Evolutionary conservation across 2,329 filamentous ascomycete genomes (phyloP).

Genomic region (Fusarium torreyae): DNA sequence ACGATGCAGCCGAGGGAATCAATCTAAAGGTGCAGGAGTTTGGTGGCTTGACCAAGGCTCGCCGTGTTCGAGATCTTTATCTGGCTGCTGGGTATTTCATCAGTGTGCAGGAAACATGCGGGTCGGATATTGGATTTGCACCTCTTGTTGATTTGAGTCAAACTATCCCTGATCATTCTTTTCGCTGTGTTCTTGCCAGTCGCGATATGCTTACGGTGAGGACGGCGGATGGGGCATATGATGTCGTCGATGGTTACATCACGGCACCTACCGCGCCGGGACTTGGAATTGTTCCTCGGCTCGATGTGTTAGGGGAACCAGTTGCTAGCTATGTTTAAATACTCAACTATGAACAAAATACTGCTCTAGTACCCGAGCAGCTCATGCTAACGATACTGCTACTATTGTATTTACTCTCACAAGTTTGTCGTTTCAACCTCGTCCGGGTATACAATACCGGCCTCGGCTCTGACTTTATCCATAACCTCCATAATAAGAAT

Average conservation of each 20-base stretch:
- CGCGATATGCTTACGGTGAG: conserved; percentile 31
- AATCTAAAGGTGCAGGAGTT: conserved; percentile 41
- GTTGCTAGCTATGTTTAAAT: conserved; percentile 34
- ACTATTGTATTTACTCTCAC: too few species aligned
- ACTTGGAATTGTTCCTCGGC: conserved; percentile 21
- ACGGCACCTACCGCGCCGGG: conserved; percentile 34
- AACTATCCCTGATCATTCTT: conserved; percentile 30
- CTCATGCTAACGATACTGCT: too few species aligned
- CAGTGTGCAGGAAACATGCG: conserved; percentile 36
- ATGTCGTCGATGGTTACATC: conserved; percentile 22
- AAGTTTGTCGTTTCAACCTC: conserved; percentile 11
- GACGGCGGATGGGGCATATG: conserved; percentile 38
- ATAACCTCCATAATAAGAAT: conserved; percentile 84
- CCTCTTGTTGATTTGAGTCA: conserved; percentile 38
- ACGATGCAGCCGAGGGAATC: conserved; percentile 39
- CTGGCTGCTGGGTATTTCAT: conserved; percentile 37
- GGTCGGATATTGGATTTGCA: conserved; percentile 38
- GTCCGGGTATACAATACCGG: conserved; percentile 66
- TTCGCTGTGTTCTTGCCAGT: conserved; percentile 38
- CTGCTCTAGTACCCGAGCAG: too few species aligned
- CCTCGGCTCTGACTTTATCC: conserved; percentile 68
- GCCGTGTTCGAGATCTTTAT: conserved; percentile 37
- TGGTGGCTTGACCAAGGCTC: conserved; percentile 34
- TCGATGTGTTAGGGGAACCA: conserved; percentile 38
- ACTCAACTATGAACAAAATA: too few species aligned